Conservation (phyloP, 371 early-diverging fungal species). For the Mortierella sp. region DNA sequence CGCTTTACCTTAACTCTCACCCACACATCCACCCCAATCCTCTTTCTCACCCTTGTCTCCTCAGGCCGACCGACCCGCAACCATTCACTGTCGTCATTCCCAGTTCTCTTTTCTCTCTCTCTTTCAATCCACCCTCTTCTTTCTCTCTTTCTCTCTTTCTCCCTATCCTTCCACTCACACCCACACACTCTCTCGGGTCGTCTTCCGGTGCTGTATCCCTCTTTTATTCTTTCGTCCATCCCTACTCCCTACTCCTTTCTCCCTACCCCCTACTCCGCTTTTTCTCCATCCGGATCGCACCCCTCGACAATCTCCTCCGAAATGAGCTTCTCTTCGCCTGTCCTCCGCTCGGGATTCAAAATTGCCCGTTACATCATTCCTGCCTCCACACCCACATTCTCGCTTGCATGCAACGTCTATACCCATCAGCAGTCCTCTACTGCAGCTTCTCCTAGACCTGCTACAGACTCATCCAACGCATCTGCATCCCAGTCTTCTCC, state of each 20-base stretch:
- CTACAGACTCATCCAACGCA: neutral
- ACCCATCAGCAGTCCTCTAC: slow-evolving; percentile 1
- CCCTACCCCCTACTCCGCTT: neutral
- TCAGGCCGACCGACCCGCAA: no score
- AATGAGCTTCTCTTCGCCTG: slow-evolving; percentile 10
- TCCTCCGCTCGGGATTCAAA: slow-evolving; percentile 33
- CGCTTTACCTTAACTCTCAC: neutral
- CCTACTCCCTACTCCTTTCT: neutral
- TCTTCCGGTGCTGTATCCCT: no score
- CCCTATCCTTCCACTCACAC: neutral
- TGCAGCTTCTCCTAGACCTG: no score
- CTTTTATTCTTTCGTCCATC: neutral
- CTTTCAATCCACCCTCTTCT: neutral
- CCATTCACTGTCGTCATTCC: no score
- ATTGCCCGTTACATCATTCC: slow-evolving; percentile 24
- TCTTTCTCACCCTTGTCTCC: no score
- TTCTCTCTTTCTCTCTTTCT: neutral
- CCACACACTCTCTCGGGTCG: no score
- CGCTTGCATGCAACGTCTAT: slow-evolving; percentile 43
- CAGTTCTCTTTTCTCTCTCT: neutral
- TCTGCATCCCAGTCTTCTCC: slow-evolving; percentile 1
- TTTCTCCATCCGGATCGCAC: neutral
- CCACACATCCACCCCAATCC: neutral
- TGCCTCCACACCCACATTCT: slow-evolving; percentile 32
- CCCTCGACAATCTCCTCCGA: neutral